Evolutionary conservation across 192 early-diverging fungal species (phyloP).

Genomic region (Paraglomus brasilianum): DNA sequence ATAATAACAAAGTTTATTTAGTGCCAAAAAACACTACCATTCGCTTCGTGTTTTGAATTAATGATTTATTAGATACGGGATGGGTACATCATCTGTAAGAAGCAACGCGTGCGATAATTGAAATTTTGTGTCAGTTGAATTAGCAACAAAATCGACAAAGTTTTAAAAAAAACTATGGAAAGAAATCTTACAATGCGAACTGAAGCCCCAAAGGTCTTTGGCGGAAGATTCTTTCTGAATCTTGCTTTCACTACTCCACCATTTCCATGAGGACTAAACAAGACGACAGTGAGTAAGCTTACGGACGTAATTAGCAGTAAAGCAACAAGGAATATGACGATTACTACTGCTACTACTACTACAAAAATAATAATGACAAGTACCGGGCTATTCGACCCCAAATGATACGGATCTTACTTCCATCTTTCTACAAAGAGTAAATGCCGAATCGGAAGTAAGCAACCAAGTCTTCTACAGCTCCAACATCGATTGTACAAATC

Average conservation of each 20-base stretch:
- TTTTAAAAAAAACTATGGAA: not conserved
- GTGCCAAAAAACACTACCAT: too few species aligned
- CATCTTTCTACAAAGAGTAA: constrained; percentile 57
- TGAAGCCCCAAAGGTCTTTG: constrained; percentile 87
- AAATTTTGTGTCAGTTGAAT: not conserved
- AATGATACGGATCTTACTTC: constrained; percentile 93
- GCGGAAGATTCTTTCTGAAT: constrained; percentile 96
- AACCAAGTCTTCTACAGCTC: too few species aligned
- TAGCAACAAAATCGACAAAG: not conserved
- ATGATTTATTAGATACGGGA: constrained; percentile 46
- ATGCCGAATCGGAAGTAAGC: too few species aligned
- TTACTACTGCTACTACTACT: too few species aligned
- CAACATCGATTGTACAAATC: not conserved
- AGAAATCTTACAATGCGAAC: constrained; percentile 82
- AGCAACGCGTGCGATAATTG: not conserved
- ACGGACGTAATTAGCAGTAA: not conserved
- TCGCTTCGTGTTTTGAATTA: too few species aligned
- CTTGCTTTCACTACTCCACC: constrained; percentile 95
- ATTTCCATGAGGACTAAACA: constrained; percentile 79
- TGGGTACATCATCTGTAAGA: constrained; percentile 89
- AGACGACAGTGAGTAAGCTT: not conserved
- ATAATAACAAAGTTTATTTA: too few species aligned
- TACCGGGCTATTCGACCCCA: constrained; percentile 93
- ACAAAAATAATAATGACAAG: not conserved
- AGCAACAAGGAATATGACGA: not conserved